Base-by-base conservation (phyloP, 768 basidiomycete genomes). In the Amyloporia xantha region DNA sequence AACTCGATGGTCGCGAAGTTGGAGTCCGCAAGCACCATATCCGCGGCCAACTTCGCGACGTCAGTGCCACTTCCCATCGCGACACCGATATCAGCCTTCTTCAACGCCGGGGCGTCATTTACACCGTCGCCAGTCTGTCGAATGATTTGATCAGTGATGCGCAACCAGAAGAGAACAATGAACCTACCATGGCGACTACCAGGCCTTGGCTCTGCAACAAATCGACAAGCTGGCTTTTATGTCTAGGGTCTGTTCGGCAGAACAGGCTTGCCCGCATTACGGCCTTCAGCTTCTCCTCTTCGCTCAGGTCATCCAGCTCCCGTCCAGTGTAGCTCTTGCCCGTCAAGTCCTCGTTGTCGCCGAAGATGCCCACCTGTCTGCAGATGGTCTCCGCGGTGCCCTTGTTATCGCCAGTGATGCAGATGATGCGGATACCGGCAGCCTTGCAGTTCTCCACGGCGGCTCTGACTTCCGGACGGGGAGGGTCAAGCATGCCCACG, bases 31-130 rank as follows among this genome's bases (percentile, higher is more conserved):
- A 94, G 79, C 25, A 99, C 93, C 92, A 99, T 95, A 67, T 99
- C 95, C 6, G 95, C 91, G 3, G 95, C 96, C 51, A 96, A 73
- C 69, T 97, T 98, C 53, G 95, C 95, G 37, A 99, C 95, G 63
- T 99, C 96, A 1, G 96, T 99, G 46, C 95, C 95, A 49, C 91
- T 94, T 40, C 95, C 95, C 95, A 99, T 99, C 3, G 95, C 94
- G 45, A 99, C 86, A 66, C 95, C 95, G 59, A 99, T 99, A 59
- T 95, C 92, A 11, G 95, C 96, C 69, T 87, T 94, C 66, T 95
- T 94, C 59, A 99, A 69, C 0, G 95, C 96, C 27, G 94, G 94
- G 2, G 96, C 95, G 60, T 99, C 95, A 57, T 99, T 99, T 49
- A 99, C 96, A 58, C 95, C 95, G 62, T 98, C 95, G 50, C 92